These are phyloP conservation scores for Termitomyces sp. DNA, from an alignment of 768 basidiomycete genomes.

Conservation along the genomic window DNA sequence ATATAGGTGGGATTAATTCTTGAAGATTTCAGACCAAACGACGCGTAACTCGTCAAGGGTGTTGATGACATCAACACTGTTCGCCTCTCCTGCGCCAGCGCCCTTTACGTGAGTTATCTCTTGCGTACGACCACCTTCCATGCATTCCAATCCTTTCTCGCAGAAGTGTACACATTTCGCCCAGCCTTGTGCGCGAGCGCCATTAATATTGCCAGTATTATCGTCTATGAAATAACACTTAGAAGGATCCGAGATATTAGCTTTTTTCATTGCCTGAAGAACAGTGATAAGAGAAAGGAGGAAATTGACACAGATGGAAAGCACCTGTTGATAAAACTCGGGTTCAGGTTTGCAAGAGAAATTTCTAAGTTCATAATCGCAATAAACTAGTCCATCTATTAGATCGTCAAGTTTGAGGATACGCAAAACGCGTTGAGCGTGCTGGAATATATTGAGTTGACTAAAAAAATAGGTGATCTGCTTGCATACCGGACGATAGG, in stretches of 20 bases:
- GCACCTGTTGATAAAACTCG: constrained; percentile 65
- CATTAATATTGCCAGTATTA: constrained; percentile 61
- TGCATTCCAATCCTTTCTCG: constrained; percentile 56
- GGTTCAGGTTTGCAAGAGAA: constrained; percentile 82
- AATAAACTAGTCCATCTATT: constrained; percentile 72
- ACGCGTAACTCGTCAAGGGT: constrained; percentile 61
- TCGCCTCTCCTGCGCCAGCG: constrained; percentile 27
- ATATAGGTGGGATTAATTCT: constrained; percentile 12
- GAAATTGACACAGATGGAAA: constrained; percentile 1
- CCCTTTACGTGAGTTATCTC: constrained; percentile 36
- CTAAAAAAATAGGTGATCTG: neutral
- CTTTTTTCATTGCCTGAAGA: constrained; percentile 59
- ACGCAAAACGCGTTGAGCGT: constrained; percentile 72
- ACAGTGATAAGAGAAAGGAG: neutral
- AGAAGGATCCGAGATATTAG: constrained; percentile 55
- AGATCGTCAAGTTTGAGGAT: constrained; percentile 71
- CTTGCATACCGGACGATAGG: constrained; percentile 59
- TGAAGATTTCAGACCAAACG: constrained; percentile 77
- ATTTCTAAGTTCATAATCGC: constrained; percentile 62
- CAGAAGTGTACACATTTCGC: constrained; percentile 71
- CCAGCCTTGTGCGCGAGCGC: constrained; percentile 67
- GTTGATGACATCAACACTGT: constrained; percentile 47
- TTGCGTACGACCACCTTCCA: constrained; percentile 59
- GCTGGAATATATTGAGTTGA: constrained; percentile 36
- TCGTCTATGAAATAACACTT: constrained; percentile 83